Evolutionary conservation across 208 protist genomes (phyloP).

Genomic region (Kentomonas sorsogonicus): DNA sequence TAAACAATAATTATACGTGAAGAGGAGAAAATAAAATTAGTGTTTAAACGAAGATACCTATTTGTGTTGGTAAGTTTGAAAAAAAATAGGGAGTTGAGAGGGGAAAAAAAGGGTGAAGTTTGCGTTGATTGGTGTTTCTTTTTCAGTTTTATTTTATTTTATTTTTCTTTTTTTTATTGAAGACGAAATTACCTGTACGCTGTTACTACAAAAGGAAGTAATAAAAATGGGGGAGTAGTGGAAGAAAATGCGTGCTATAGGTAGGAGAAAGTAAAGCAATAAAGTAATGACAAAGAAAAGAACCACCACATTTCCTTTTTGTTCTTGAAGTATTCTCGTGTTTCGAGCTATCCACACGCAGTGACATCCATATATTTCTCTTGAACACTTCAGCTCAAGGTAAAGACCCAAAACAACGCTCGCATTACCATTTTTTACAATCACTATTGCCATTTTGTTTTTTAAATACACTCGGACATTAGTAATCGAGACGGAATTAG

Average conservation of each 20-base stretch:
- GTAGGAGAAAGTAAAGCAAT: too few relatives aligned
- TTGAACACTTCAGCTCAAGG: too few relatives aligned
- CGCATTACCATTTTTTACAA: too few relatives aligned
- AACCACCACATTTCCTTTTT: neutral
- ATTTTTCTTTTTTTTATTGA: conserved; percentile 1
- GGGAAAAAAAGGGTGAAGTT: conserved; percentile 1
- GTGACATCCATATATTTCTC: too few relatives aligned
- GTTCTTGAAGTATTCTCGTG: too few relatives aligned
- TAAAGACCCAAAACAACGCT: too few relatives aligned
- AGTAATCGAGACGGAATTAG: too few relatives aligned
- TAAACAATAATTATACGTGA: neutral
- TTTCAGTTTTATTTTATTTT: neutral
- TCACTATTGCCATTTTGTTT: too few relatives aligned
- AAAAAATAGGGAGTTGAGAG: neutral
- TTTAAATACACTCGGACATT: too few relatives aligned
- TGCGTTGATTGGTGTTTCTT: neutral
- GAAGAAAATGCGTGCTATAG: too few relatives aligned
- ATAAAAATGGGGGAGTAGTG: too few relatives aligned
- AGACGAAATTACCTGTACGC: neutral
- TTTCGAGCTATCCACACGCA: too few relatives aligned
- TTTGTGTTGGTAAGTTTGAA: neutral
- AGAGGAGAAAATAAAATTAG: neutral
- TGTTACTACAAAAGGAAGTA: neutral
- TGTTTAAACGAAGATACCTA: neutral
- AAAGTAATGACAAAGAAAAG: conserved; percentile 9